Conservation (phyloP, 2,329 filamentous ascomycete genomes). For the Fusarium sp. region DNA sequence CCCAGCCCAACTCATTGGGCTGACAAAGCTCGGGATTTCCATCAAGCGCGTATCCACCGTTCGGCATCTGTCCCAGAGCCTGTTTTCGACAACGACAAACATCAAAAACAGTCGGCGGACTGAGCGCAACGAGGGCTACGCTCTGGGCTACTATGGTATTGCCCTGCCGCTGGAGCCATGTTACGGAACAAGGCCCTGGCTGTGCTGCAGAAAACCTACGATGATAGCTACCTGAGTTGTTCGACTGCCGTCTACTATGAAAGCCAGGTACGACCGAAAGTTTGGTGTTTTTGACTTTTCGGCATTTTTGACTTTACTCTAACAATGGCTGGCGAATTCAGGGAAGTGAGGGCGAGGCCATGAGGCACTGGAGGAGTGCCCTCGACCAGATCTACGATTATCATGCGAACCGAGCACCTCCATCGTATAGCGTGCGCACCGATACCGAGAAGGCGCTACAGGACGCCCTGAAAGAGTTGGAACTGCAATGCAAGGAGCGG, state of each 20-base stretch:
- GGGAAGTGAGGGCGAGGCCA: conserved; percentile 92
- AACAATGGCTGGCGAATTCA: conserved; percentile 52
- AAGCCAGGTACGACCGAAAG: conserved; percentile 72
- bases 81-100: conserved; percentile 9
- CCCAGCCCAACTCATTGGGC: conserved; percentile 2
- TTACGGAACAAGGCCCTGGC: conserved; percentile 69
- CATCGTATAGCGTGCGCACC: conserved; percentile 75
- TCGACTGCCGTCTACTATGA: conserved; percentile 98
- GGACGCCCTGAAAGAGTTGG: conserved; percentile 84
- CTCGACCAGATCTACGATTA: conserved; percentile 91
- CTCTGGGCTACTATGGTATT: conserved; percentile 46
- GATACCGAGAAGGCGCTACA: conserved; percentile 87
- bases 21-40: background rate
- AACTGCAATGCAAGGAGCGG: conserved; percentile 92
- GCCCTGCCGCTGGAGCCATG: conserved; percentile 55
- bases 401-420: conserved; percentile 79
- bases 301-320: conserved; percentile 7
- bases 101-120: conserved; percentile 26
- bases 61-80: background rate
- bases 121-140: conserved; percentile 28
- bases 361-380: conserved; percentile 89
- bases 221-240: conserved; percentile 94
- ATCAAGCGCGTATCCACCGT: conserved; percentile 13
- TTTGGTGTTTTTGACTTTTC: background rate
- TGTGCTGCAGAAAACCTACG: conserved; percentile 95